phyloP scores from a whole-genome alignment of 352 stramenopile species.

The Globisporangium polare region DNA sequence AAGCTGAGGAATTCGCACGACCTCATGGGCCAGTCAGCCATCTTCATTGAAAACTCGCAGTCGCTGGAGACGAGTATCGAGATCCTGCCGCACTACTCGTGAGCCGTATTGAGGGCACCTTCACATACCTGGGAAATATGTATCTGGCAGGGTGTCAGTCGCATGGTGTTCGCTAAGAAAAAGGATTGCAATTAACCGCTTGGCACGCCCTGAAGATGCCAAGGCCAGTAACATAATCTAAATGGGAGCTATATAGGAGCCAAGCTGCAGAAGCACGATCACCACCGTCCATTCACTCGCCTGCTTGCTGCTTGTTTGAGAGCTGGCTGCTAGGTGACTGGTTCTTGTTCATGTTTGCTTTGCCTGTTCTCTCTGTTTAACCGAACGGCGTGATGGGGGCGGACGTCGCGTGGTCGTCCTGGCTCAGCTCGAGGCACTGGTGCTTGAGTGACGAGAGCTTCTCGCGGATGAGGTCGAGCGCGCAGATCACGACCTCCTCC shows the following conservation, averaged over 20 bases:
- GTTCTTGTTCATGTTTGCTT: not conserved
- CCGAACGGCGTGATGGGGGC: conserved; percentile 80
- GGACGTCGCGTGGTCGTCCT: conserved; percentile 60
- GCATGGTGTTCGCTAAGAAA: not conserved
- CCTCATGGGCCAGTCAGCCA: conserved; percentile 22
- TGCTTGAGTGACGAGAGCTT: conserved; percentile 85
- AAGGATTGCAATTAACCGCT: conserved; percentile 10
- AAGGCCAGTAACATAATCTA: conserved; percentile 20
- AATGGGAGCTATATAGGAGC: conserved; percentile 12
- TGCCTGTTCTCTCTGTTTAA: conserved; percentile 26
- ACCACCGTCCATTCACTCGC: conserved; percentile 1
- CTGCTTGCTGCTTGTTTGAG: too few species aligned
- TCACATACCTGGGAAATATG: too few species aligned
- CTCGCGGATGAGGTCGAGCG: conserved; percentile 82
- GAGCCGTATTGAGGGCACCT: too few species aligned
- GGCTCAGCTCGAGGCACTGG: conserved; percentile 81
- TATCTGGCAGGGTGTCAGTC: too few species aligned
- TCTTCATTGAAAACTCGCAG: conserved; percentile 43
- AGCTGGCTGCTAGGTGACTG: not conserved
- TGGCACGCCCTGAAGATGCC: conserved; percentile 1
- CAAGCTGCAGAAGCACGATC: conserved; percentile 1
- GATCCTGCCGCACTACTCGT: conserved; percentile 68
- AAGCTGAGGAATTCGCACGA: conserved; percentile 21
- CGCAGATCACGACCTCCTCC: conserved; percentile 85
- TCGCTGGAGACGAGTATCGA: conserved; percentile 45